phyloP scores from a whole-genome alignment of 176 grass and related monocot species.

The Carex kokanica region DNA sequence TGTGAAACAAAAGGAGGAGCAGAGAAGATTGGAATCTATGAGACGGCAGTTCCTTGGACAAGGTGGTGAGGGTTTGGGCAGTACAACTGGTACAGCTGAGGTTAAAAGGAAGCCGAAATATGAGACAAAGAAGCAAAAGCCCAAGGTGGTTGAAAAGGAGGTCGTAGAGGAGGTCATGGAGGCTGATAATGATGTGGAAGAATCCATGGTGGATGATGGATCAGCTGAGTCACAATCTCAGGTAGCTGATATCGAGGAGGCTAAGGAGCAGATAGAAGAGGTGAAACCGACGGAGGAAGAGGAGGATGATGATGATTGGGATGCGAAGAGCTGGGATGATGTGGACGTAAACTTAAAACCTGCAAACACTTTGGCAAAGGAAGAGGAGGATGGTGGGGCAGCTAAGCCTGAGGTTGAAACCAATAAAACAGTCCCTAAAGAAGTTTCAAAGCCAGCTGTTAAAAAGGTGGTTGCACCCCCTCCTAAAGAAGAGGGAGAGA shows the following conservation, averaged over 20 bases:
- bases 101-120: constrained; percentile 86
- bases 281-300: constrained; percentile 39
- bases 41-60: constrained; percentile 85
- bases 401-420: constrained; percentile 44
- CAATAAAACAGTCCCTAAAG: constrained; percentile 35
- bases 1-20: constrained; percentile 87
- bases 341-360: constrained; percentile 75
- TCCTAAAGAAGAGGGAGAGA: constrained; percentile 42
- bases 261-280: constrained; percentile 53
- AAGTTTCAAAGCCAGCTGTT: constrained; percentile 31
- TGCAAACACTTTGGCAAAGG: constrained; percentile 56
- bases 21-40: constrained; percentile 83
- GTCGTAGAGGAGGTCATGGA: constrained; percentile 50
- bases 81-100: constrained; percentile 36
- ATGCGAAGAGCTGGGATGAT: constrained; percentile 98
- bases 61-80: constrained; percentile 50
- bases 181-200: constrained; percentile 47
- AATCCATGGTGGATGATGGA: constrained; percentile 68
- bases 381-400: constrained; percentile 45
- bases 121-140: constrained; percentile 74
- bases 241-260: constrained; percentile 58
- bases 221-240: constrained; percentile 52
- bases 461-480: constrained; percentile 52
- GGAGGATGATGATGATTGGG: constrained; percentile 89
- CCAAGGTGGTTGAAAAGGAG: constrained; percentile 33